Percentiles rank a stretch among this genome's conserved stretches.
phyloP scores from a whole-genome alignment of 805 yeast genomes.

The Isabelozyma gotoi region DNA sequence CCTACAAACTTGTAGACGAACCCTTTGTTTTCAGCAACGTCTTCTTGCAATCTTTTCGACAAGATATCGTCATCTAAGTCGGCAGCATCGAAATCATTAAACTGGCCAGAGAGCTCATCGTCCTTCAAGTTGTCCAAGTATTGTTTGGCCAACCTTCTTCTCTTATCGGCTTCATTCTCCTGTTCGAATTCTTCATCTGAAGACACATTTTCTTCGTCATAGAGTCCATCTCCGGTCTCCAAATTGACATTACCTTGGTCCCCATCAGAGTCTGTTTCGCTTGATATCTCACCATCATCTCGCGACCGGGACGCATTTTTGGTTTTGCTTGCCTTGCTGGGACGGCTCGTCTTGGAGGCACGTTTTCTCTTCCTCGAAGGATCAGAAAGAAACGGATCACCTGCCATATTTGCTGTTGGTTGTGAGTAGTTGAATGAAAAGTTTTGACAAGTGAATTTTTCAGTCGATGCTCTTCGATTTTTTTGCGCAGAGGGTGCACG shows the following conservation, averaged over 20 bases:
- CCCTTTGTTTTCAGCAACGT: constrained; percentile 89
- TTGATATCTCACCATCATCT: constrained; percentile 57
- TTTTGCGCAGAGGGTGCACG: background rate
- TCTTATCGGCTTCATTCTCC: constrained; percentile 88
- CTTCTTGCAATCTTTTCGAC: constrained; percentile 75
- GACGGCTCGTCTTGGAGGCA: constrained; percentile 19
- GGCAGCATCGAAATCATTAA: constrained; percentile 70
- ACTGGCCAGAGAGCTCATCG: constrained; percentile 48
- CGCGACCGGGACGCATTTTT: constrained; percentile 5
- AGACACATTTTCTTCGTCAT: constrained; percentile 43
- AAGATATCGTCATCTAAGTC: constrained; percentile 88
- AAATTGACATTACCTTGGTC: constrained; percentile 31
- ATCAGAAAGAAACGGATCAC: constrained; percentile 63
- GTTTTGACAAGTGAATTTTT: constrained; percentile 4
- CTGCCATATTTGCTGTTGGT: constrained; percentile 39
- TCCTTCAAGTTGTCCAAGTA: constrained; percentile 76
- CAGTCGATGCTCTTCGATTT: constrained; percentile 3
- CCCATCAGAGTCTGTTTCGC: constrained; percentile 46
- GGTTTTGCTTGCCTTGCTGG: constrained; percentile 18
- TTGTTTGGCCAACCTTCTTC: constrained; percentile 92
- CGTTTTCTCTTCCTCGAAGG: constrained; percentile 55
- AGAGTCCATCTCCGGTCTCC: constrained; percentile 47
- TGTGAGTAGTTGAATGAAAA: background rate
- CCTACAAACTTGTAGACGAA: constrained; percentile 70
- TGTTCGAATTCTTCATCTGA: constrained; percentile 72